phyloP scores from a whole-genome alignment of 352 stramenopile species.

The Phytophthora fragariaefolia region DNA sequence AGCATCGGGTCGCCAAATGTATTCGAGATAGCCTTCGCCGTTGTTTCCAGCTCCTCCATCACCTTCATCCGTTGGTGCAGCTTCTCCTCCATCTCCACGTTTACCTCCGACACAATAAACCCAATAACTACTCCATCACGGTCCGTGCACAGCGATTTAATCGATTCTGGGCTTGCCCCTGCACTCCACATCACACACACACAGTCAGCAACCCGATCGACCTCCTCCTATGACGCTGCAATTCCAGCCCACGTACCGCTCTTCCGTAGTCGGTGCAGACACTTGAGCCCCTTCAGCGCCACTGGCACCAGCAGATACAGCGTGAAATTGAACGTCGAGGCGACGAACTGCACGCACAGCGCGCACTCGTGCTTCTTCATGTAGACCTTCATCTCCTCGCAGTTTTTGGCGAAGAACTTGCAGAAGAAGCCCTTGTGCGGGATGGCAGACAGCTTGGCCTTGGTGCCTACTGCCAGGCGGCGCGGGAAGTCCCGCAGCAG shows the following conservation, averaged over 20 bases:
- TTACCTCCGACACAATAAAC: slow-evolving; percentile 89
- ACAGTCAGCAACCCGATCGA: neutral
- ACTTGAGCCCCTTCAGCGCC: slow-evolving; percentile 72
- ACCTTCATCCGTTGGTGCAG: slow-evolving; percentile 73
- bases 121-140: slow-evolving; percentile 85
- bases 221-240: neutral
- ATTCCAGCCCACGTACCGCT: slow-evolving; percentile 52
- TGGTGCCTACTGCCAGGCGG: slow-evolving; percentile 77
- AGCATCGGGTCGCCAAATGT: slow-evolving; percentile 87
- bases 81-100: slow-evolving; percentile 85
- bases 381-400: slow-evolving; percentile 87
- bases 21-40: slow-evolving; percentile 76
- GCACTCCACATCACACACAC: slow-evolving; percentile 11
- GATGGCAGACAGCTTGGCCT: slow-evolving; percentile 80
- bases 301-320: slow-evolving; percentile 81
- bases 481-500: slow-evolving; percentile 79
- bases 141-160: slow-evolving; percentile 88
- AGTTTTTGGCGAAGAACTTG: slow-evolving; percentile 89
- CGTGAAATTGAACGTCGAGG: slow-evolving; percentile 87
- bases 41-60: slow-evolving; percentile 82
- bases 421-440: slow-evolving; percentile 90
- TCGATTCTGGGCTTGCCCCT: slow-evolving; percentile 81
- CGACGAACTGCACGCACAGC: slow-evolving; percentile 83
- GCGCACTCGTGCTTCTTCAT: slow-evolving; percentile 89
- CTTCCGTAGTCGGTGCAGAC: slow-evolving; percentile 81